Conservation (phyloP, 495 filamentous ascomycete species). For the Hypoxylon fuscum region DNA sequence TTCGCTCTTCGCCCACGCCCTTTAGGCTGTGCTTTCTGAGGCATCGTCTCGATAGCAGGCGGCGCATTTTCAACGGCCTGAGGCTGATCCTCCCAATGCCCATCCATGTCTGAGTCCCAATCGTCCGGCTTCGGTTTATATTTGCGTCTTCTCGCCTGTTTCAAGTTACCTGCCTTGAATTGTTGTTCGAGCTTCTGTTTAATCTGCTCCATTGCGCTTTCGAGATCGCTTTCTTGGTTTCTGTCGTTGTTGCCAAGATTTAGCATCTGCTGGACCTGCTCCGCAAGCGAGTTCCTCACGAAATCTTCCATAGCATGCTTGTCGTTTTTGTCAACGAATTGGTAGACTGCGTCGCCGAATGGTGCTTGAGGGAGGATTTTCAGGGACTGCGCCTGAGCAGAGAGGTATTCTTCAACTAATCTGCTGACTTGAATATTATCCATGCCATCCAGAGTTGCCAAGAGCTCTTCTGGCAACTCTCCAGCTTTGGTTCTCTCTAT, state of each 20-base stretch:
- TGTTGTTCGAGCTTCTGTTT: slow-evolving; percentile 74
- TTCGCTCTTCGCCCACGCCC: slow-evolving; percentile 41
- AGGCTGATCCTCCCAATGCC: slow-evolving; percentile 82
- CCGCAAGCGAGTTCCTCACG: slow-evolving; percentile 78
- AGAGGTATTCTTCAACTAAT: slow-evolving; percentile 84
- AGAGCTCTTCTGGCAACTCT: slow-evolving; percentile 65
- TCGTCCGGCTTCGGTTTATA: slow-evolving; percentile 78
- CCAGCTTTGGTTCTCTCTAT: slow-evolving; percentile 47
- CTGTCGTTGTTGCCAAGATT: slow-evolving; percentile 74
- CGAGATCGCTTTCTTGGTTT: slow-evolving; percentile 70
- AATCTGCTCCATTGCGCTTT: slow-evolving; percentile 74
- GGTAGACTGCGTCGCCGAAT: slow-evolving; percentile 91
- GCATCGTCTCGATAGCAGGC: slow-evolving; percentile 54
- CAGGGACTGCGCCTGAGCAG: slow-evolving; percentile 74
- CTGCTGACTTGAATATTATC: slow-evolving; percentile 88
- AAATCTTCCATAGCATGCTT: slow-evolving; percentile 92
- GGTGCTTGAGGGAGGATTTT: slow-evolving; percentile 90
- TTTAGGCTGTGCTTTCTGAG: slow-evolving; percentile 42
- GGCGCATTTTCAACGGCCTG: slow-evolving; percentile 66
- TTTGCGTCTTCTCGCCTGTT: slow-evolving; percentile 61
- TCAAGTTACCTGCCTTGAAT: slow-evolving; percentile 73
- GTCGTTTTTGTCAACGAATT: slow-evolving; percentile 96
- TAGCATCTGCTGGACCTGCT: slow-evolving; percentile 79
- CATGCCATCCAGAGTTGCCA: slow-evolving; percentile 66
- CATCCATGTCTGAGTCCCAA: slow-evolving; percentile 90